Conservation (phyloP, 202 grass and related monocot genomes). For the Carex arenaria region DNA sequence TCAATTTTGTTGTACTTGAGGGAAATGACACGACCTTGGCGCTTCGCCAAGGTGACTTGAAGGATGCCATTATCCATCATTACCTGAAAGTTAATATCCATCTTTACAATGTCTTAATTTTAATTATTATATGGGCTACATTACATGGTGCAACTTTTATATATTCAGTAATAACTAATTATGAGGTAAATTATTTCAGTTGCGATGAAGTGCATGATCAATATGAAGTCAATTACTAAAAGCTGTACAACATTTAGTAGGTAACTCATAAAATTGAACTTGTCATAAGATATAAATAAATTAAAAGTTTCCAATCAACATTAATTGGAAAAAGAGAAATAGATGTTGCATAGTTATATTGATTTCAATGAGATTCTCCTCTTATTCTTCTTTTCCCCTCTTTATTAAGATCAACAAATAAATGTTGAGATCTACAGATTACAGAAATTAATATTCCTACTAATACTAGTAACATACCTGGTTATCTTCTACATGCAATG, state of each 20-base stretch:
- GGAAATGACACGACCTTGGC: slow-evolving; percentile 39
- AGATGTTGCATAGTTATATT: background rate
- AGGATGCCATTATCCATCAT: slow-evolving; percentile 45
- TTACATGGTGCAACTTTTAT: background rate
- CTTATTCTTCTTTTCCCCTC: background rate
- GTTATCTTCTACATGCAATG: slow-evolving; percentile 14
- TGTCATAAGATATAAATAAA: background rate
- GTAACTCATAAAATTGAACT: background rate
- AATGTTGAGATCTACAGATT: background rate
- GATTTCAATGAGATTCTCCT: background rate
- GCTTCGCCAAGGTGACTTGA: slow-evolving; percentile 44
- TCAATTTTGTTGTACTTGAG: slow-evolving; percentile 30
- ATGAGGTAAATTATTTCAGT: background rate
- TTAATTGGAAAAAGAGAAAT: background rate
- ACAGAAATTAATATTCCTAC: background rate
- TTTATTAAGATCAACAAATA: background rate
- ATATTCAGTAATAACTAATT: too few relatives aligned
- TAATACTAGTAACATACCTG: slow-evolving; percentile 12
- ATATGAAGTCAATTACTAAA: background rate
- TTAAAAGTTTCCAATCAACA: background rate
- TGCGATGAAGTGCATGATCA: background rate
- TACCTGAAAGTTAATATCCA: slow-evolving; percentile 22
- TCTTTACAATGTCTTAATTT: background rate
- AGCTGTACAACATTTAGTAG: background rate
- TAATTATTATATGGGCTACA: background rate